phyloP scores from a whole-genome alignment of 2,329 filamentous ascomycete species.

The Ploettnerulaceae sp. region DNA sequence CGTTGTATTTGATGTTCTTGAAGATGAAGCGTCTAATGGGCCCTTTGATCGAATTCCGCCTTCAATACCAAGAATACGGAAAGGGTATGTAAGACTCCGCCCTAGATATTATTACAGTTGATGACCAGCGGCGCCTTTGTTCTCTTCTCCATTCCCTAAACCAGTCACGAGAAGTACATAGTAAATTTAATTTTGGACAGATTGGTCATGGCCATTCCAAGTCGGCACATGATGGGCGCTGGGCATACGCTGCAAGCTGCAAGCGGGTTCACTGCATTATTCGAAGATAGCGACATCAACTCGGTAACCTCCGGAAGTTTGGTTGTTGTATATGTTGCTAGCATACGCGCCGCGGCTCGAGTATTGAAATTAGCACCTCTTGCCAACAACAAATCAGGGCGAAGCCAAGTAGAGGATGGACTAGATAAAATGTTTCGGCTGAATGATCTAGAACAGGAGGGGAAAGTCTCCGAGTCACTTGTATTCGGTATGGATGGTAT shows the following conservation, averaged over 20 bases:
- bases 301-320: conserved; percentile 61
- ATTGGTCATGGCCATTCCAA: conserved; percentile 66
- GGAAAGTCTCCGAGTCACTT: conserved; percentile 26
- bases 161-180: no score
- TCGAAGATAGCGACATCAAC: conserved; percentile 58
- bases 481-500: conserved; percentile 38
- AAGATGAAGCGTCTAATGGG: conserved; percentile 34
- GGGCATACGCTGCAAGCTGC: conserved; percentile 57
- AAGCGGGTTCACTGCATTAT: conserved; percentile 66
- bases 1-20: conserved; percentile 53
- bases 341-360: conserved; percentile 75
- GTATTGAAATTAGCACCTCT: conserved; percentile 50
- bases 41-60: conserved; percentile 30
- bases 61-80: conserved; percentile 49
- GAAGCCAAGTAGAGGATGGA: conserved; percentile 25
- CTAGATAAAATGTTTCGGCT: conserved; percentile 53
- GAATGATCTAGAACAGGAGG: conserved; percentile 41
- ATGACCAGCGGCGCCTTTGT: no score
- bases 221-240: conserved; percentile 52
- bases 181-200: no score
- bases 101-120: no score
- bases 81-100: no score
- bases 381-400: conserved; percentile 23
- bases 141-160: no score
- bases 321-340: conserved; percentile 82